Conservation (phyloP, 306 rosid genomes). For the Lathyrus oleraceus region DNA sequence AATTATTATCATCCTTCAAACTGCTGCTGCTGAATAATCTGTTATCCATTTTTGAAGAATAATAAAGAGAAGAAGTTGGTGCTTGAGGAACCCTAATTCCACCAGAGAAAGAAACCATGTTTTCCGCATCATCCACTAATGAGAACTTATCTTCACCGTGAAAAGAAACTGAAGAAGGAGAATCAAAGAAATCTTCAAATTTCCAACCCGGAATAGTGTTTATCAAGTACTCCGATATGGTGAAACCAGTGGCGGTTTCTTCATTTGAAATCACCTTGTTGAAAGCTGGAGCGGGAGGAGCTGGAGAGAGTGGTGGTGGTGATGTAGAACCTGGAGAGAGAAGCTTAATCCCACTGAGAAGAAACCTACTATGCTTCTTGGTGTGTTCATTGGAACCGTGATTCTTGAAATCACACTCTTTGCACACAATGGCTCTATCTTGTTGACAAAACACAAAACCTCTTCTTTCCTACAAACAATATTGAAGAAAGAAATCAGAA, state of each 20-base stretch:
- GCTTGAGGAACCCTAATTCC: conserved; percentile 87
- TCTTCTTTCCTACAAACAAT: conserved; percentile 54
- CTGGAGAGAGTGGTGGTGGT: background rate
- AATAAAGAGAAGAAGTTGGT: conserved; percentile 17
- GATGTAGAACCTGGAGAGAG: background rate
- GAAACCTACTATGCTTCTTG: conserved; percentile 73
- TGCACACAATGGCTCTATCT: conserved; percentile 85
- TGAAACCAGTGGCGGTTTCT: conserved; percentile 27
- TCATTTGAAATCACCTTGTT: background rate
- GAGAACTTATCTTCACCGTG: background rate
- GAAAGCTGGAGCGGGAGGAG: background rate
- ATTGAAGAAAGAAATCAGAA: background rate
- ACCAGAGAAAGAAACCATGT: conserved; percentile 25
- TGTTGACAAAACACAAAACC: conserved; percentile 86
- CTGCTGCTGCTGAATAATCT: conserved; percentile 31
- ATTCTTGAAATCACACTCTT: conserved; percentile 69
- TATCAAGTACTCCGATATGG: conserved; percentile 86
- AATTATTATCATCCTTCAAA: conserved; percentile 58
- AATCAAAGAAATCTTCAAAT: conserved; percentile 79
- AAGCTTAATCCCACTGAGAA: conserved; percentile 72
- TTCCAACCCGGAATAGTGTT: conserved; percentile 96
- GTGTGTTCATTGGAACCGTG: conserved; percentile 77
- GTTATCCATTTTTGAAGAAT: conserved; percentile 35
- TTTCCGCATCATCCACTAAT: conserved; percentile 43
- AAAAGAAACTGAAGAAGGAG: conserved; percentile 30